Conservation (phyloP, 176 grass and related monocot species). For the Carex parvula region DNA sequence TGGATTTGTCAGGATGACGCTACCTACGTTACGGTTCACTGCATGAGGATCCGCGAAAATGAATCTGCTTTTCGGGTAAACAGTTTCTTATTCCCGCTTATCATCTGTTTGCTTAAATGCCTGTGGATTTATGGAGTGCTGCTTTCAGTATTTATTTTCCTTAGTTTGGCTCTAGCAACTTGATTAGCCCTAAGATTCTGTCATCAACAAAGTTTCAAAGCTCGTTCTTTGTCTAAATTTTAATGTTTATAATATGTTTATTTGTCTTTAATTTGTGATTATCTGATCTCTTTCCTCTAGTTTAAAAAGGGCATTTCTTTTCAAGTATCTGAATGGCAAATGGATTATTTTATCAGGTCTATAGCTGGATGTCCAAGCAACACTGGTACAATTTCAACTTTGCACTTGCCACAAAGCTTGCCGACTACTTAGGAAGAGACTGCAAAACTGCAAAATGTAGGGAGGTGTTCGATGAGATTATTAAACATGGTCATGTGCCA, state of each 20-base stretch:
- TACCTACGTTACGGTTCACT: conserved; percentile 82
- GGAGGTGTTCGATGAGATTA: conserved; percentile 65
- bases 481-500: conserved; percentile 74
- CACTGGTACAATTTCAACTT: conserved; percentile 90
- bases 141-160: not conserved
- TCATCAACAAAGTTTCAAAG: not conserved
- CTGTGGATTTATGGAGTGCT: not conserved
- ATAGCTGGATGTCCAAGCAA: conserved; percentile 84
- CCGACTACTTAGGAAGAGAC: conserved; percentile 83
- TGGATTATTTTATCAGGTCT: conserved; percentile 63
- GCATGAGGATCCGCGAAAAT: conserved; percentile 83
- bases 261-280: not conserved
- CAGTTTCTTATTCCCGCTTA: not conserved
- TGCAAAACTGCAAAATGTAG: conserved; percentile 71
- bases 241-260: not conserved
- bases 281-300: not conserved
- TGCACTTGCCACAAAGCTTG: conserved; percentile 68
- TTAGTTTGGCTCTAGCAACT: not conserved
- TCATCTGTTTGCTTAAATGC: conserved; percentile 33
- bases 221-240: not conserved
- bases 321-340: conserved; percentile 32
- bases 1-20: conserved; percentile 87
- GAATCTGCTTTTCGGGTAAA: conserved; percentile 78
- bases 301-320: not conserved
- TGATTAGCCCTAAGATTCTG: not conserved